phyloP scores from a whole-genome alignment of 371 early-diverging fungal genomes.

The Parasitella parasitica region DNA sequence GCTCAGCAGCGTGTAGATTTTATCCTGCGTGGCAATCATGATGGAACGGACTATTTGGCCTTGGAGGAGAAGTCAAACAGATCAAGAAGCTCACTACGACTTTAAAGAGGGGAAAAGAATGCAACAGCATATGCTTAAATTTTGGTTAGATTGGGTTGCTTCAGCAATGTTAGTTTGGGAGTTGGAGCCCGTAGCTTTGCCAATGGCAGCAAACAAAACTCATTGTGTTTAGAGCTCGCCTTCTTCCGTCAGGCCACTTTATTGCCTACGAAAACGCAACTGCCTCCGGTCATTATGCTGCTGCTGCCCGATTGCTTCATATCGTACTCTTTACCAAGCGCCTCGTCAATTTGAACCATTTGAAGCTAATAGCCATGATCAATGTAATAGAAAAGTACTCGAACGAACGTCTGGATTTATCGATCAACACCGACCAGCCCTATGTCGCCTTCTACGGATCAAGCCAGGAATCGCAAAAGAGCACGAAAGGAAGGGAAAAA shows the following conservation, averaged over 20 bases:
- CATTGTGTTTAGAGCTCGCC: not conserved
- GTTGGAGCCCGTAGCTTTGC: not conserved
- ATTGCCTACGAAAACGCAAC: not conserved
- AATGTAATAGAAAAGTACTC: not conserved
- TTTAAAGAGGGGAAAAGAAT: not conserved
- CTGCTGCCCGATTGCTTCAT: not conserved
- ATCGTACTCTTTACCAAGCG: not conserved
- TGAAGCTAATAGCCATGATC: not conserved
- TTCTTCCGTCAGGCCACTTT: not conserved
- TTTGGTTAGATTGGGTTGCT: not conserved
- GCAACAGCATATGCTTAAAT: not conserved
- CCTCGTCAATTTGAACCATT: not conserved
- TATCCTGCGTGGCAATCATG: not conserved
- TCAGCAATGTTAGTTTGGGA: not conserved
- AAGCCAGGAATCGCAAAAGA: not conserved
- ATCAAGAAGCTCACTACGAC: not conserved
- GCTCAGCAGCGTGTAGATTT: slow-evolving; percentile 3
- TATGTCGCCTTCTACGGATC: not conserved
- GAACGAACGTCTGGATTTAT: not conserved
- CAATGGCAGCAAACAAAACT: not conserved
- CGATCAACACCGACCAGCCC: not conserved
- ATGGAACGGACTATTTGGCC: not conserved
- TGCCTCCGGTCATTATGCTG: not conserved
- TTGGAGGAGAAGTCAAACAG: not conserved
- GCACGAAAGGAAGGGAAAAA: not conserved